Conservation (phyloP, 2,329 filamentous ascomycete species). For the Nakataea oryzae region DNA sequence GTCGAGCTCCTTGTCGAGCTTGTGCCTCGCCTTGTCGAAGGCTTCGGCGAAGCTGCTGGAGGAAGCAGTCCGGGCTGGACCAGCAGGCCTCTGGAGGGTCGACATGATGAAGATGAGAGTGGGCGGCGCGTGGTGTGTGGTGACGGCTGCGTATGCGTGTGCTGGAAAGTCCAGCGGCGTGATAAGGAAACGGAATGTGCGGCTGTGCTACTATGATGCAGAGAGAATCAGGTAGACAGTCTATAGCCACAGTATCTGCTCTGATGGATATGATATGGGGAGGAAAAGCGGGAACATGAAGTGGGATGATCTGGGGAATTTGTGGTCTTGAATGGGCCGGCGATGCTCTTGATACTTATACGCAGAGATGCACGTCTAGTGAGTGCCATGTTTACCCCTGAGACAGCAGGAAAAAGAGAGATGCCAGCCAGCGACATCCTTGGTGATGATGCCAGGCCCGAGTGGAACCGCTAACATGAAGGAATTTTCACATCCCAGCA, state of each 20-base stretch:
- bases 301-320: neutral
- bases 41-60: slow-evolving; percentile 21
- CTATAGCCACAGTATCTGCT: neutral
- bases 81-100: slow-evolving; percentile 15
- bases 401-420: neutral
- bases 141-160: neutral
- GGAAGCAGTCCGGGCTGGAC: slow-evolving; percentile 15
- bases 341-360: neutral
- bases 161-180: neutral
- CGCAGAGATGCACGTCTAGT: neutral
- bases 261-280: neutral
- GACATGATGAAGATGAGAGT: slow-evolving; percentile 10
- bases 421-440: neutral
- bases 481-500: slow-evolving; percentile 2
- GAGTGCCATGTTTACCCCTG: neutral
- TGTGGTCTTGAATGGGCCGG: neutral
- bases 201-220: neutral
- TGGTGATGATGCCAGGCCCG: neutral
- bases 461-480: slow-evolving; percentile 3
- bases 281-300: neutral
- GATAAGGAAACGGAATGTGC: neutral
- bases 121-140: neutral
- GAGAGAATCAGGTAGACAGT: neutral
- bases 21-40: slow-evolving; percentile 19
- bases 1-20: slow-evolving; percentile 14